Base-by-base conservation (phyloP, 1,284 basidiomycete species). In the Papiliotrema fonsecae region DNA sequence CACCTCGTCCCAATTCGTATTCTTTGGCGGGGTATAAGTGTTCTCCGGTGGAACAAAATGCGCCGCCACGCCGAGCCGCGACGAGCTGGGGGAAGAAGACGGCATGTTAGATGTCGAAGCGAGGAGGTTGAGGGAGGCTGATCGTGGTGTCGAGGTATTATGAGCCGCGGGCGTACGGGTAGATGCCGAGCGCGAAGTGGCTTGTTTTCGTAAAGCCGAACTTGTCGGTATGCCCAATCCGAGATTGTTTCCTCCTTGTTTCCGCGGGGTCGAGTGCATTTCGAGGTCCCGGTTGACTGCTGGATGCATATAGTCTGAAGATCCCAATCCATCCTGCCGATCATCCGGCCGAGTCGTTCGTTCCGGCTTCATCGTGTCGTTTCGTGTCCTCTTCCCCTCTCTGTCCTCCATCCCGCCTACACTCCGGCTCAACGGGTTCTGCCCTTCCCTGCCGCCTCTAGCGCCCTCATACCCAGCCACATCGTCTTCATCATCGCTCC, bases 1-100 rank as follows among this genome's bases (percentile, higher is more conserved):
- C 22, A 85, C 69, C 27, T 74, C 72, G 50, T 75, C 74, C 73
- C 73, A 75, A 44, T 73, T 63, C 6, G 63, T 58, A 14, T 69
- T 71, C 42, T 71, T 70, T 27, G 72, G 68, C 6, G 72, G 72
- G 2, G 68, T 69, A 43, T 67, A 70, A 6, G 35, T 60, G 22
- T 49, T 58, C 42, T 69, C 66, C 6, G 65, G 67, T 2, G 70
- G 70, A 2, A 70, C 62, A 21, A 66, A 60, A 50, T 72, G 68
- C 0, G 70, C 70, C 2, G 67, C 69, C 2, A 69, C 54, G 14
- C 65, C 69, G 2, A 67, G 46, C 39, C 63, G 44, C 10, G 56
- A 55, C 9, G 36, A 45, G 6, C 44, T 44, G 11, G 45, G 27
- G 18, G 31, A 42, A 18, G 45, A 32, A 2, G 49, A 22, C 11